These are phyloP conservation scores for Ciborinia camelliae DNA, from an alignment of 2,329 filamentous ascomycete species.

Conservation along the genomic window DNA sequence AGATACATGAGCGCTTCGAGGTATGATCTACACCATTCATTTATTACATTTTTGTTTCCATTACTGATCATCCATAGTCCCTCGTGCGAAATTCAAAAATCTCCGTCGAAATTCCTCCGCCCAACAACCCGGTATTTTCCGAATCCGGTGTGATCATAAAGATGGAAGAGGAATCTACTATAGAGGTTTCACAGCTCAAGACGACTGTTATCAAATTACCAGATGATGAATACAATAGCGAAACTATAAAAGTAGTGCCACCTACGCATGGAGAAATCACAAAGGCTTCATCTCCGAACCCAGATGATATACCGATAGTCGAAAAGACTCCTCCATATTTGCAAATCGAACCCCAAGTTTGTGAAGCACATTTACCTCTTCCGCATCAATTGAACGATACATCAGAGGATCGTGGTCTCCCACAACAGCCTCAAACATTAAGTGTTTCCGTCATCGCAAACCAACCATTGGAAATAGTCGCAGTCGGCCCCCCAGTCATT, in stretches of 20 bases:
- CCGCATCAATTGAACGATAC: background rate
- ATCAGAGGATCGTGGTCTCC: background rate
- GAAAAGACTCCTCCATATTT: background rate
- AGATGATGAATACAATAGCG: background rate
- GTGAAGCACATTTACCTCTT: background rate
- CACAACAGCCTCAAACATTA: background rate
- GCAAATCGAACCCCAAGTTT: background rate
- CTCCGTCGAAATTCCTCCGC: background rate
- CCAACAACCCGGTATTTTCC: background rate
- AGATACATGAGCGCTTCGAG: background rate
- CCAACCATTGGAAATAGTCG: background rate
- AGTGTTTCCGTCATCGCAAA: background rate
- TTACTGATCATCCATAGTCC: background rate
- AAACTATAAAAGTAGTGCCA: background rate
- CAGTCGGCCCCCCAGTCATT: background rate
- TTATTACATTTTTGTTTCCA: background rate
- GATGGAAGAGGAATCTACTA: constrained; percentile 7
- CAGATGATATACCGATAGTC: background rate
- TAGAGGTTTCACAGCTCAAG: background rate
- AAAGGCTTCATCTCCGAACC: background rate
- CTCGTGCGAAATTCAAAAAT: background rate
- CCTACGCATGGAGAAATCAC: background rate
- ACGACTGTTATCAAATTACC: background rate
- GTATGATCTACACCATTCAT: background rate
- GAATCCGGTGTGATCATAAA: background rate